These are phyloP conservation scores for Bipolaris victoriae DNA, from an alignment of 2,329 filamentous ascomycete species.

Conservation along the genomic window DNA sequence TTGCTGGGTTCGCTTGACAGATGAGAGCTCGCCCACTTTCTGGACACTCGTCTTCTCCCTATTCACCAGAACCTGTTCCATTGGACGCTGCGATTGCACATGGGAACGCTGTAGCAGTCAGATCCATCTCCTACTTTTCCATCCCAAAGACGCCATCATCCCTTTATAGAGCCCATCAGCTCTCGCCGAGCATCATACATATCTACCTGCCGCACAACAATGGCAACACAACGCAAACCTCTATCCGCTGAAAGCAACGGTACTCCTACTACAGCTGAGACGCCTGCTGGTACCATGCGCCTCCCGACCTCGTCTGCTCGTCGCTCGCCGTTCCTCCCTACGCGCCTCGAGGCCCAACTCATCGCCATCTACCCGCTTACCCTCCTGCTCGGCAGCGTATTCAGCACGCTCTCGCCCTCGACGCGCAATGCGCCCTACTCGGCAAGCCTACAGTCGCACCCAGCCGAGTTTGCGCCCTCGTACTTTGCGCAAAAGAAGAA, in stretches of 20 bases:
- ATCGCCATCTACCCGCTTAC: slow-evolving; percentile 77
- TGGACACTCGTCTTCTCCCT: neutral
- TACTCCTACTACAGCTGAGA: slow-evolving; percentile 30
- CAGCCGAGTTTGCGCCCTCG: slow-evolving; percentile 65
- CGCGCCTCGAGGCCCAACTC: slow-evolving; percentile 68
- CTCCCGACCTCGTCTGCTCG: slow-evolving; percentile 31
- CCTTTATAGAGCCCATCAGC: neutral
- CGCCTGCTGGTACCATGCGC: slow-evolving; percentile 34
- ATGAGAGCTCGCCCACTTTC: slow-evolving; percentile 5
- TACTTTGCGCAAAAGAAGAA: slow-evolving; percentile 97
- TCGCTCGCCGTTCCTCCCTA: slow-evolving; percentile 69
- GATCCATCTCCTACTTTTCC: neutral
- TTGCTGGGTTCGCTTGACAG: slow-evolving; percentile 10
- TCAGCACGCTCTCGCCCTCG: slow-evolving; percentile 77
- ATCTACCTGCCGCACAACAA: slow-evolving; percentile 15
- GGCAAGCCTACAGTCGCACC: slow-evolving; percentile 66
- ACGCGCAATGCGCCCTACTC: slow-evolving; percentile 68
- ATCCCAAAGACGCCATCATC: neutral
- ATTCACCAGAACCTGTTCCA: neutral
- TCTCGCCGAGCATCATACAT: neutral
- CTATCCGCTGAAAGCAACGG: slow-evolving; percentile 20
- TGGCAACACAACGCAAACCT: slow-evolving; percentile 45
- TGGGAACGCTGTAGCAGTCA: neutral
- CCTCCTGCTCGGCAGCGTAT: slow-evolving; percentile 81
- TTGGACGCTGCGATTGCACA: neutral